These are phyloP conservation scores for Corchorus capsularis DNA, from an alignment of 345 rosid species.

Conservation along the genomic window DNA sequence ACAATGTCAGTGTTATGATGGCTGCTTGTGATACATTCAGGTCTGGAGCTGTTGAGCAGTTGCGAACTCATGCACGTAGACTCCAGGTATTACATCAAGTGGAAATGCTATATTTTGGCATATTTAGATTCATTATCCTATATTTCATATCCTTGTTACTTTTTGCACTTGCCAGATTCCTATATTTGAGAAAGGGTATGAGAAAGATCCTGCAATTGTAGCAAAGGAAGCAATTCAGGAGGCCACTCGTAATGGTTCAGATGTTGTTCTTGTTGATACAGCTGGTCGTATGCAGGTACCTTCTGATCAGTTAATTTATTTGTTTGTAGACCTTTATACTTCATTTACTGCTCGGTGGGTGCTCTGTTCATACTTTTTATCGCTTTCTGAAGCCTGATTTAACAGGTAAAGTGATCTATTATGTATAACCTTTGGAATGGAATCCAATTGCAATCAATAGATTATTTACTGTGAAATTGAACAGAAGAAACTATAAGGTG, in stretches of 20 bases:
- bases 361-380: neutral
- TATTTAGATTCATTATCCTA: neutral
- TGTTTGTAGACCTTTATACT: neutral
- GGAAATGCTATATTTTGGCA: neutral
- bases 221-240: constrained; percentile 98
- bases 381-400: neutral
- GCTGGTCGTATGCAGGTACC: constrained; percentile 80
- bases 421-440: neutral
- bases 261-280: constrained; percentile 98
- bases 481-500: neutral
- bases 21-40: constrained; percentile 99
- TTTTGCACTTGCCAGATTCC: constrained; percentile 50
- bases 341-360: neutral
- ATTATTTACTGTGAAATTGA: neutral
- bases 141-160: neutral
- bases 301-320: neutral
- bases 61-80: constrained; percentile 96
- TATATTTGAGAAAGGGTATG: constrained; percentile 97
- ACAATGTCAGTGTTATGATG: constrained; percentile 91
- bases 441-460: neutral
- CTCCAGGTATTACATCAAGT: constrained; percentile 42
- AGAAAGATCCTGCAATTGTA: constrained; percentile 95
- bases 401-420: neutral
- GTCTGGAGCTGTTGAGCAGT: constrained; percentile 98
- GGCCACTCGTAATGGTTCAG: constrained; percentile 81